Percentiles rank a stretch among this genome's conserved stretches.
Evolutionary conservation across 208 protist genomes (phyloP).

Genomic region (Naegleria lovaniensis): DNA sequence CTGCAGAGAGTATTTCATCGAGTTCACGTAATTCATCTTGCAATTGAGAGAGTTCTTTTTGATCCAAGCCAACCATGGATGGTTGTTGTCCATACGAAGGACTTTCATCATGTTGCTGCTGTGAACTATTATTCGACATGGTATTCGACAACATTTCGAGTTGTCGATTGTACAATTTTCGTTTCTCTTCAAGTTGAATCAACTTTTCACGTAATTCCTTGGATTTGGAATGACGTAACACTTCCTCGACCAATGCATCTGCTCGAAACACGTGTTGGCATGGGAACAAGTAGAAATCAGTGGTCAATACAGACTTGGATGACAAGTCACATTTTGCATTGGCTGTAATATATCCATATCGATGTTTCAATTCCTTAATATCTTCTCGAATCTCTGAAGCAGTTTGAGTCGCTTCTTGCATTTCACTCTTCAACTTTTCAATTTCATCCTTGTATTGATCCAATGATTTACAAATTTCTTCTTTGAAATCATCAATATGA

Average conservation of each 20-base stretch:
- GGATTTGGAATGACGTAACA: background rate
- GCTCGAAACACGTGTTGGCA: slow-evolving; percentile 72
- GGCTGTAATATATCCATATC: slow-evolving; percentile 71
- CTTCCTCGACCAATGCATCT: slow-evolving; percentile 45
- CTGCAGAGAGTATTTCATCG: slow-evolving; percentile 51
- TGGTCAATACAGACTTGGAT: slow-evolving; percentile 48
- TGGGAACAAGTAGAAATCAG: slow-evolving; percentile 62
- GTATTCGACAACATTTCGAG: slow-evolving; percentile 29
- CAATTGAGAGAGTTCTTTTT: background rate
- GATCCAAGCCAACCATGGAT: no score
- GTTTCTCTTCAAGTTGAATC: background rate
- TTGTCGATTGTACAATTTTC: background rate
- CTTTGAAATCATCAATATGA: slow-evolving; percentile 84
- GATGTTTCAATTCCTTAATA: slow-evolving; percentile 61
- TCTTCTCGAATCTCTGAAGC: slow-evolving; percentile 77
- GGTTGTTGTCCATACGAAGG: background rate
- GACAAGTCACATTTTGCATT: slow-evolving; percentile 62
- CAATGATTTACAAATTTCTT: slow-evolving; percentile 77
- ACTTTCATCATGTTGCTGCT: no score
- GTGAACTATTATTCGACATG: no score
- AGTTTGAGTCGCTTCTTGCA: slow-evolving; percentile 73
- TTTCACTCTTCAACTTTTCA: slow-evolving; percentile 62
- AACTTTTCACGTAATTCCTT: background rate
- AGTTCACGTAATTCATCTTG: slow-evolving; percentile 39
- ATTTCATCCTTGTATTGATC: slow-evolving; percentile 77